Base-by-base conservation (phyloP, 495 filamentous ascomycete genomes). In the Recurvomyces mirabilis region DNA sequence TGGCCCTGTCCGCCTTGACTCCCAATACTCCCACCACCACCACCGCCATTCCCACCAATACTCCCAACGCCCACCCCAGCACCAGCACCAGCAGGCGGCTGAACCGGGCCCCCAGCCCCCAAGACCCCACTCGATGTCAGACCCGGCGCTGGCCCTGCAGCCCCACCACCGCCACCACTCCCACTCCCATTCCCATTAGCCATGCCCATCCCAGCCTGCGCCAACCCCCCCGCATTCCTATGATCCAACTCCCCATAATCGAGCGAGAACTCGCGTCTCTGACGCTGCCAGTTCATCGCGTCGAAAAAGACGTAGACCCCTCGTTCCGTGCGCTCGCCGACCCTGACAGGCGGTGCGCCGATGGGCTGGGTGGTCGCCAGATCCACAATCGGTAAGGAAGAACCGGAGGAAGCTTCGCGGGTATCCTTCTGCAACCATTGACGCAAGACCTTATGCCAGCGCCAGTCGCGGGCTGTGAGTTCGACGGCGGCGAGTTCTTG, bases 351-450 rank as follows among this genome's bases (percentile, higher is more conserved):
- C 6, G 78, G 73, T 57, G 79, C 77, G 43, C 72, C 72, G 36
- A 77, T 67, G 2, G 56, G 49, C 1, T 23, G 31, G 38, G 40
- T 41, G 22, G 28, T 35, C 5, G 43, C 37, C 9, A 47, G 37
- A 23, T 59, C 56, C 28, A 54, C 41, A 14, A 54, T 32, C 6
- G 40, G 35, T 5, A 53, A 46, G 6, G 25, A 29, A 20, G 46
- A 49, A 21, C 15, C 17, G 24, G 43, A 4, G 3, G 26, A 21
- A 6, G 39, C 7, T 9, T 39, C 40, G 20, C 28, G 45, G 17
- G 84, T 78, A 57, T 93, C 86, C 60, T 91, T 89, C 26, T 86
- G 93, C 56, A 95, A 68, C 88, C 88, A 95, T 51, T 88, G 75
- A 49, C 82, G 78, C 41, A 87, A 69, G 41, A 84, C 76, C 67